phyloP scores from a whole-genome alignment of 306 rosid species.

The Prunus campanulata region DNA sequence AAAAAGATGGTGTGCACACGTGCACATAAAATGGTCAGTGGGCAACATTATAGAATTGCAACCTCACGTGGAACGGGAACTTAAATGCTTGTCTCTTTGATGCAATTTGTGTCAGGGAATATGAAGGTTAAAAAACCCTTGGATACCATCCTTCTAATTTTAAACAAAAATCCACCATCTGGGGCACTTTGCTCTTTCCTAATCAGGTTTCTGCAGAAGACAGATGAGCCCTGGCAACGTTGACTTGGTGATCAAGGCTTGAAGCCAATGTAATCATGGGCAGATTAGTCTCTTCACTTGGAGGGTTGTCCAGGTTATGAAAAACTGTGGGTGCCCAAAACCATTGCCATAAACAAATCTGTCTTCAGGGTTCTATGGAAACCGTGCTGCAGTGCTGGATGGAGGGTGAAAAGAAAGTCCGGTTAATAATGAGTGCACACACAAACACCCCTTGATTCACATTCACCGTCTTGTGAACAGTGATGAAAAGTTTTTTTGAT shows the following conservation, averaged over 20 bases:
- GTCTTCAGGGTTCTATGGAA: constrained; percentile 11
- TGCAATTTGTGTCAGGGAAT: constrained; percentile 53
- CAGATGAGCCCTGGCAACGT: background rate
- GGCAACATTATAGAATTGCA: constrained; percentile 19
- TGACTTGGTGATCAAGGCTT: background rate
- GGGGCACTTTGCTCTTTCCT: constrained; percentile 7
- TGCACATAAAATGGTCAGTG: constrained; percentile 27
- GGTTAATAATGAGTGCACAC: constrained; percentile 20
- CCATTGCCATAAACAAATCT: background rate
- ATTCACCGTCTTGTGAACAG: background rate
- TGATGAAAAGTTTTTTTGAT: no score
- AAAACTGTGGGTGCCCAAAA: background rate
- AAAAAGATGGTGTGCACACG: constrained; percentile 49
- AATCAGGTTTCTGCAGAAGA: background rate
- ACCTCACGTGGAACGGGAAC: constrained; percentile 63
- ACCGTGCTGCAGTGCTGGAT: constrained; percentile 13
- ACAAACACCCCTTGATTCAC: constrained; percentile 18
- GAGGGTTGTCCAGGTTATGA: background rate
- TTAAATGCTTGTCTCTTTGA: constrained; percentile 46
- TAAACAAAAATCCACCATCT: constrained; percentile 20
- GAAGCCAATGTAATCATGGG: background rate
- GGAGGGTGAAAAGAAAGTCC: background rate
- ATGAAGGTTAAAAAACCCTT: constrained; percentile 49
- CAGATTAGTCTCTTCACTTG: constrained; percentile 4
- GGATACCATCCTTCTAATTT: constrained; percentile 56